Conservation (phyloP, 2,329 filamentous ascomycete genomes). For the Epichloe sibirici region DNA sequence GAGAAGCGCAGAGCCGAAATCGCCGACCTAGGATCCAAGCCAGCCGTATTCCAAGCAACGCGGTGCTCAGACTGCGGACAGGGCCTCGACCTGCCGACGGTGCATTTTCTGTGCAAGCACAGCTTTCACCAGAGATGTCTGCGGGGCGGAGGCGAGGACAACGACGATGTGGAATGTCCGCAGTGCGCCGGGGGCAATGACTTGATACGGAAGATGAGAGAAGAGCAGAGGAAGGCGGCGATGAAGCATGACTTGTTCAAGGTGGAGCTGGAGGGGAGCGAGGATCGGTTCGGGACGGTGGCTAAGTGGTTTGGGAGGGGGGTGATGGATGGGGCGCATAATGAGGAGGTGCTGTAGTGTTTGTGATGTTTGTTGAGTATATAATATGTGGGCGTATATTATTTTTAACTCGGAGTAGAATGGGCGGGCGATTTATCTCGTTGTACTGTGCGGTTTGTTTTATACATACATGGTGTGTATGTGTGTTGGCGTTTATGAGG, state of each 20-base stretch:
- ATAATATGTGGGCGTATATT: not conserved
- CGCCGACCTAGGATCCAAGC: slow-evolving; percentile 62
- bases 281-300: slow-evolving; percentile 79
- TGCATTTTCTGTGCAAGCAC: slow-evolving; percentile 96
- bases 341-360: slow-evolving; percentile 16
- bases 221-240: slow-evolving; percentile 75
- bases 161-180: slow-evolving; percentile 67
- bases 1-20: slow-evolving; percentile 69
- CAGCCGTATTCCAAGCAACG: slow-evolving; percentile 80
- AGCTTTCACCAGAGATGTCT: slow-evolving; percentile 91
- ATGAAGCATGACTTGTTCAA: slow-evolving; percentile 83
- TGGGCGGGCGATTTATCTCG: not conserved
- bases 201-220: slow-evolving; percentile 76
- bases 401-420: too few relatives aligned
- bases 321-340: slow-evolving; percentile 55
- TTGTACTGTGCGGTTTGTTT: not conserved
- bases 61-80: slow-evolving; percentile 74
- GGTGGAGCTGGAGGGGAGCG: slow-evolving; percentile 62
- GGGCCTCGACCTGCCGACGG: slow-evolving; percentile 71
- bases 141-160: slow-evolving; percentile 28
- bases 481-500: too few relatives aligned
- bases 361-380: not conserved
- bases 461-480: too few relatives aligned
- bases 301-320: slow-evolving; percentile 92
- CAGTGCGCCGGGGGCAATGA: slow-evolving; percentile 74